Conservation (phyloP, 129 eudicot genomes). For the Centrapalus pauciflorus region DNA sequence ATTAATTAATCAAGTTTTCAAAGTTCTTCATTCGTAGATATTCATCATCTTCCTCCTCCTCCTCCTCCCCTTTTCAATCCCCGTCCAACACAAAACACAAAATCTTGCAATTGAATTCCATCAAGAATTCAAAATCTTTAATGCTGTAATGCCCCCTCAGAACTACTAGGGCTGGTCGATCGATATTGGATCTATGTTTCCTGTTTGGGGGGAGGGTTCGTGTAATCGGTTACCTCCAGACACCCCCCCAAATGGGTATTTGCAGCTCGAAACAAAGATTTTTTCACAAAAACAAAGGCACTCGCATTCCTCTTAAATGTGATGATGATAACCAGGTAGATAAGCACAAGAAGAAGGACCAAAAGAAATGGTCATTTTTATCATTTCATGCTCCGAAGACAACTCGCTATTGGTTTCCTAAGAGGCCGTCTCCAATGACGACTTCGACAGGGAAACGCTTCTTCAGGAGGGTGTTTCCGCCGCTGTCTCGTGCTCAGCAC, state of each 20-base stretch:
- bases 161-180: conserved; percentile 7
- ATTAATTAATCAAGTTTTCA: background rate
- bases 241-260: conserved; percentile 34
- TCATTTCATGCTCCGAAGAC: conserved; percentile 15
- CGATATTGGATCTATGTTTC: conserved; percentile 8
- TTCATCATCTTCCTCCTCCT: conserved; percentile 22
- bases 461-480: conserved; percentile 26
- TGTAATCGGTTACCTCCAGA: background rate
- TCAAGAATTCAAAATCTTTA: background rate
- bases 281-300: background rate
- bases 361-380: background rate
- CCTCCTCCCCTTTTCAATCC: conserved; percentile 17
- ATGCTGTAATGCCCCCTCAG: conserved; percentile 13
- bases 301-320: background rate
- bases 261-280: conserved; percentile 18
- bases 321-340: conserved; percentile 5
- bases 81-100: conserved; percentile 15
- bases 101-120: background rate
- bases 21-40: conserved; percentile 6
- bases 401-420: conserved; percentile 9
- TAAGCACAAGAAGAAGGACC: background rate
- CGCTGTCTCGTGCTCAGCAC: conserved; percentile 29
- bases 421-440: background rate
- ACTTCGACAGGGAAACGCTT: conserved; percentile 10
- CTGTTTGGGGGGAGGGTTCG: conserved; percentile 33